Evolutionary conservation across 2,329 filamentous ascomycete species (phyloP).

Genomic region (Cladosporium sphaerospermum): DNA sequence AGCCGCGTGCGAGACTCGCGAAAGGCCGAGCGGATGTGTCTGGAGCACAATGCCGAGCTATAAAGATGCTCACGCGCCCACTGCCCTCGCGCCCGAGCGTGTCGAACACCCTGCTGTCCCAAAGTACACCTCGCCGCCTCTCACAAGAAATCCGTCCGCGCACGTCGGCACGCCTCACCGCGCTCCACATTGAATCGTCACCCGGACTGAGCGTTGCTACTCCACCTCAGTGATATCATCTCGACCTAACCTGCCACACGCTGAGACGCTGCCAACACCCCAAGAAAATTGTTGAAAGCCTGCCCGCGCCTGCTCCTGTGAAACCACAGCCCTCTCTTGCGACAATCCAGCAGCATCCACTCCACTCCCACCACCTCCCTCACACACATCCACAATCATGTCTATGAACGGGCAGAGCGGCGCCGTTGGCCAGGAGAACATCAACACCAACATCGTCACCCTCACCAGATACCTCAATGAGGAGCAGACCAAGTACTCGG

Average conservation of each 20-base stretch:
- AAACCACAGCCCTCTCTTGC: background rate
- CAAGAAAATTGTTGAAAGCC: slow-evolving; percentile 6
- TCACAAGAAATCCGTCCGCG: background rate
- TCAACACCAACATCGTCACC: slow-evolving; percentile 95
- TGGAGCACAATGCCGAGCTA: background rate
- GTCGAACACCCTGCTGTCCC: background rate
- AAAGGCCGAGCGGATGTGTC: slow-evolving; percentile 1
- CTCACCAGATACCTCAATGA: slow-evolving; percentile 93
- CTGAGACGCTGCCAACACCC: slow-evolving; percentile 10
- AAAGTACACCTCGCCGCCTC: background rate
- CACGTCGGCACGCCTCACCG: background rate
- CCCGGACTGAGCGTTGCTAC: slow-evolving; percentile 11
- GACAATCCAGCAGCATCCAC: background rate
- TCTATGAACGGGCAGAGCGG: slow-evolving; percentile 40
- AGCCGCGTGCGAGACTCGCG: background rate
- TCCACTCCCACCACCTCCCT: background rate
- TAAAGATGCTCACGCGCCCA: slow-evolving; percentile 9
- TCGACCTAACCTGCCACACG: slow-evolving; percentile 6
- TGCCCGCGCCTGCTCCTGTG: background rate
- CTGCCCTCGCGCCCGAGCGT: slow-evolving; percentile 1
- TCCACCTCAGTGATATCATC: slow-evolving; percentile 12
- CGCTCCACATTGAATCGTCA: slow-evolving; percentile 8
- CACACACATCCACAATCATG: slow-evolving; percentile 23
- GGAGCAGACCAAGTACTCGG: slow-evolving; percentile 86
- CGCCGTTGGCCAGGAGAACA: slow-evolving; percentile 60